Evolutionary conservation across 768 basidiomycete genomes (phyloP), one percentile per base, ranked within the genome.

Genomic region (Lactifluus subvellereus): DNA sequence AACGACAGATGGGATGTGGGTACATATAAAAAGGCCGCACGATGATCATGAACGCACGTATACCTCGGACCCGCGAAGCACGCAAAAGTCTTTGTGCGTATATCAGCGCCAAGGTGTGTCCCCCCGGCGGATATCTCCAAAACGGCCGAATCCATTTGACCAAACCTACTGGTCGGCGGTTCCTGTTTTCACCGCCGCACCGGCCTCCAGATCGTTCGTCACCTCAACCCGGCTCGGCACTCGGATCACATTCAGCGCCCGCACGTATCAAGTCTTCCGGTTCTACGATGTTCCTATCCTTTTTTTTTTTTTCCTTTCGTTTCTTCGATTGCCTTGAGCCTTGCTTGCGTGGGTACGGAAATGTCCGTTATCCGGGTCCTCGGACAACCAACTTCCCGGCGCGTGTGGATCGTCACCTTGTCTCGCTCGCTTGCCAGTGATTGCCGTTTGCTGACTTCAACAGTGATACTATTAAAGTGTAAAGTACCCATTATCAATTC

Each of bases 21-120:
- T 57, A 62, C 74, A 66, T 62, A 59, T 64, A 61, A 61, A 57
- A 38, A 49, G 52, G 59, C 48, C 5, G 27, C 45, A 61, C 37
- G 60, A 38, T 57, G 50, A 45, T 61, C 60, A 57, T 57, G 49
- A 64, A 38, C 58, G 20, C 40, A 40, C 45, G 22, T 20, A 14
- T 13, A 61, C 51, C 38, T 32, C 61, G 51, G 61, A 54, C 61
- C 56, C 57, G 57, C 48, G 54, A 61, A 55, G 51, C 32, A 45
- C 51, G 33, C 58, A 35, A 35, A 30, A 14, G 27, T 27, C 27
- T 27, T 27, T 27, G 27, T 27, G 27, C 27, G 27, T 27, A 27
- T 27, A 27, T 27, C 27, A 27, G 27, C 27, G 27, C 27, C 27
- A 27, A 27, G 27, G 27, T 27, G 27, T 11, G 11, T 35, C 32